Base-by-base conservation (phyloP, 371 early-diverging fungal species). In the Mortierella sp. region DNA sequence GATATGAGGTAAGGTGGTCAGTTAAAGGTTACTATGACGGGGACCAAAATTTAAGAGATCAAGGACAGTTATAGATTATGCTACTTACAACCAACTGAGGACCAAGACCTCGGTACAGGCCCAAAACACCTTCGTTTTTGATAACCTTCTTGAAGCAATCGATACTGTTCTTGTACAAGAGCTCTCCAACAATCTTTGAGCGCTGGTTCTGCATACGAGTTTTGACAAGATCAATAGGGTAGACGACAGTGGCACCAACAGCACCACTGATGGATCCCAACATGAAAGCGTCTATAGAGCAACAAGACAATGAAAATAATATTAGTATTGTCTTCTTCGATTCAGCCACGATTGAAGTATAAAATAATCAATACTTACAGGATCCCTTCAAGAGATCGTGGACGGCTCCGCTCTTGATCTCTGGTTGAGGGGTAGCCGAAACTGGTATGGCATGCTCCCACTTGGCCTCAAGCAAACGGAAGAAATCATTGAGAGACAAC, bases 181-280 rank as follows among this genome's bases (percentile, higher is more conserved):
- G 83, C 76, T 97, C 95, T 59, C 97, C 97, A 23, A 96, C 97
- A 4, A 96, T 93, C 54, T 91, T 92, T 43, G 94, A 92, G 34
- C 99, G 91, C 80, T 98, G 98, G 84, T 98, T 98, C 83, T 98
- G 99, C 97, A 98, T 96, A 59, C 99, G 91, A 0, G 99, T 98
- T 85, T 98, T 98, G 68, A 98, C 98, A 66, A 98, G 85, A 86
- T 98, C 99, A 61, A 98, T 97, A 19, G 99, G 99, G 79, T 98
- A 98, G 29, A 98, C 97, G 63, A 93, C 93, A 2, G 96, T 94
- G 6, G 98, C 98, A 64, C 98, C 99, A 26, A 98, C 92, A 22
- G 97, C 97, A 82, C 99, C 99, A 67, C 96, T 97, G 80, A 98
- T 88, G 1, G 97, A 92, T 31, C 97, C 99, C 22, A 97, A 85